These are phyloP conservation scores for Aotearoamyces nothofagi DNA, from an alignment of 2,329 filamentous ascomycete genomes.

Conservation along the genomic window DNA sequence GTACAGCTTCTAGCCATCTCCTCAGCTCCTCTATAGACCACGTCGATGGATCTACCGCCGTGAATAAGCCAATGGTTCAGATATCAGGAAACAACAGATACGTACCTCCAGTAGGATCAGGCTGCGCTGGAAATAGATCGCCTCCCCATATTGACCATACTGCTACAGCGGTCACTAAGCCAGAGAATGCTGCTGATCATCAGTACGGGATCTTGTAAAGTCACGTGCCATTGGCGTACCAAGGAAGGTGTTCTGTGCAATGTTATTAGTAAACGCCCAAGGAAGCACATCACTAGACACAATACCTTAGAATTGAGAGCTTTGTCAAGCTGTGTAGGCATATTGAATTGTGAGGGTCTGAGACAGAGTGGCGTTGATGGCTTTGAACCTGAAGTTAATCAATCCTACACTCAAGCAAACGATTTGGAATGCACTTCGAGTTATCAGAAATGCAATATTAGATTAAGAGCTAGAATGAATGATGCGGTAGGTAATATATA, in stretches of 20 bases:
- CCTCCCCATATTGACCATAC: slow-evolving; percentile 75
- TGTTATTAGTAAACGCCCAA: slow-evolving; percentile 3
- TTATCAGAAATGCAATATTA: too few relatives aligned
- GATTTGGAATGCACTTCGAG: too few relatives aligned
- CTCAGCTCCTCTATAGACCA: slow-evolving; percentile 75
- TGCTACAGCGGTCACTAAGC: slow-evolving; percentile 66
- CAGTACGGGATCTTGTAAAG: slow-evolving; percentile 2
- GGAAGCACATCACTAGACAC: not conserved
- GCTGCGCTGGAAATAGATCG: slow-evolving; percentile 62
- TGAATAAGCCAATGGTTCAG: slow-evolving; percentile 3
- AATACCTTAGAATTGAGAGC: slow-evolving; percentile 54
- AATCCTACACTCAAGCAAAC: too few relatives aligned
- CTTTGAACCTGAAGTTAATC: too few relatives aligned
- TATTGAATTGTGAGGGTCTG: slow-evolving; percentile 24
- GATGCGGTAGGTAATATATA: not conserved
- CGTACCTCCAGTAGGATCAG: slow-evolving; percentile 65
- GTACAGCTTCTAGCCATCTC: slow-evolving; percentile 67
- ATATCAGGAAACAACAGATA: slow-evolving; percentile 1
- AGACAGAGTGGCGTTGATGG: not conserved
- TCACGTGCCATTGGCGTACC: too few relatives aligned
- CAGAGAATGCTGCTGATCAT: slow-evolving; percentile 50
- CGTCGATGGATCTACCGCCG: slow-evolving; percentile 35
- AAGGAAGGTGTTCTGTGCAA: slow-evolving; percentile 47
- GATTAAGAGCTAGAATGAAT: not conserved
- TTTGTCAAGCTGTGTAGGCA: slow-evolving; percentile 56